Evolutionary conservation across 164 flowering plant genomes (phyloP).

Genomic region (Chloranthus sessilifolius): DNA sequence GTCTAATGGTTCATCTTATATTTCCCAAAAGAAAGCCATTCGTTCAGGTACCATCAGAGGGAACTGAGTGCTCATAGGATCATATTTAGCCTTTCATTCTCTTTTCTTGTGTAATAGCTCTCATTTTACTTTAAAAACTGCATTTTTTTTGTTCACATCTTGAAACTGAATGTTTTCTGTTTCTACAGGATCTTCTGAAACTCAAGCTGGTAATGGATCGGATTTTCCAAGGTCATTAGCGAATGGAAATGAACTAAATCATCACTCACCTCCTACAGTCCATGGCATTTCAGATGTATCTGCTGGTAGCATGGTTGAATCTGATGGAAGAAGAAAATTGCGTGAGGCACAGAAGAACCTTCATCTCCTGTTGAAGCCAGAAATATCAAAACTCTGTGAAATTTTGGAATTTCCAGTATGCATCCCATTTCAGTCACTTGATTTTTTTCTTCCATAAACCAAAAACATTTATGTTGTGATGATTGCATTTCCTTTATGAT

Average conservation of each 20-base stretch:
- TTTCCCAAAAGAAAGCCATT: background rate
- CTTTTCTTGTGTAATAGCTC: conserved; percentile 1
- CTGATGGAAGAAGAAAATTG: conserved; percentile 24
- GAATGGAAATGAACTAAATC: too few species aligned
- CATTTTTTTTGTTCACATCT: background rate
- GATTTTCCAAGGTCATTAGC: conserved; percentile 9
- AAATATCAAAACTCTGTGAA: conserved; percentile 52
- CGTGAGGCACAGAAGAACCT: conserved; percentile 47
- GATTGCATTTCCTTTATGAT: background rate
- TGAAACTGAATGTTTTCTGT: conserved; percentile 2
- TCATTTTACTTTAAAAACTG: too few species aligned
- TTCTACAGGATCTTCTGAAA: conserved; percentile 13
- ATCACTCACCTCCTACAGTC: conserved; percentile 3
- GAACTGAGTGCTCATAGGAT: background rate
- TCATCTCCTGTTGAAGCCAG: conserved; percentile 43
- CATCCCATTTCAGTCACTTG: too few species aligned
- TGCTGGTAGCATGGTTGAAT: conserved; percentile 20
- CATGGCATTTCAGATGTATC: conserved; percentile 10
- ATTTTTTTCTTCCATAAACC: background rate
- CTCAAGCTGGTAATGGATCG: conserved; percentile 11
- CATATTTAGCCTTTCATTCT: background rate
- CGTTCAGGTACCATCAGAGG: background rate
- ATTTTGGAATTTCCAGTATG: conserved; percentile 52
- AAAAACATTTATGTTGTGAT: background rate
- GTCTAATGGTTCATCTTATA: background rate